Percentiles rank a stretch among this genome's conserved stretches.
Evolutionary conservation across 2,329 filamentous ascomycete genomes (phyloP).

Genomic region (Pseudogymnoascus sp.): DNA sequence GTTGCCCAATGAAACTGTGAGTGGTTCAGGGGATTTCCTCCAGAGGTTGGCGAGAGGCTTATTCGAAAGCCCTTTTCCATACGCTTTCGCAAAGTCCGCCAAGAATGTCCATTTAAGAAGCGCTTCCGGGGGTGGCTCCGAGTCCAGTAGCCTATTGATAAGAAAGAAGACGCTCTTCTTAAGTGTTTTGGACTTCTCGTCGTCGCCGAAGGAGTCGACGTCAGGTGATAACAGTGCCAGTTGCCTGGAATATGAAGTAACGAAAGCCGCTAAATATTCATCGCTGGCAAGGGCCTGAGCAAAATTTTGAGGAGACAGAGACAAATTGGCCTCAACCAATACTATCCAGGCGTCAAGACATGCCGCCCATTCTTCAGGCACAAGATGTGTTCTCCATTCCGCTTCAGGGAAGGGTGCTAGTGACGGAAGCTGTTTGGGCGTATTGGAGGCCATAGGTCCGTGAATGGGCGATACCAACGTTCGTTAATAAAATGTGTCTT

Average conservation of each 20-base stretch:
- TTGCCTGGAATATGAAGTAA: slow-evolving; percentile 59
- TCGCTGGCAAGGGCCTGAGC: slow-evolving; percentile 42
- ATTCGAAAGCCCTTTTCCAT: slow-evolving; percentile 53
- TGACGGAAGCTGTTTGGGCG: slow-evolving; percentile 46
- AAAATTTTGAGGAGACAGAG: slow-evolving; percentile 50
- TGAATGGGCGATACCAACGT: neutral
- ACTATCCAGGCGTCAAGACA: slow-evolving; percentile 70
- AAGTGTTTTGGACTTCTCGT: slow-evolving; percentile 39
- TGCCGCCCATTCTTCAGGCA: slow-evolving; percentile 64
- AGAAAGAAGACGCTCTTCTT: slow-evolving; percentile 59
- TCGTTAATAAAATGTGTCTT: neutral
- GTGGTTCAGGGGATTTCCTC: slow-evolving; percentile 37
- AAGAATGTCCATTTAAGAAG: slow-evolving; percentile 61
- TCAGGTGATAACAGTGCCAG: slow-evolving; percentile 30
- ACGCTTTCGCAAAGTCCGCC: slow-evolving; percentile 53
- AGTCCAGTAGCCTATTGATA: slow-evolving; percentile 45
- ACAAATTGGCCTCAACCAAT: slow-evolving; percentile 57
- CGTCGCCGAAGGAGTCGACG: slow-evolving; percentile 12
- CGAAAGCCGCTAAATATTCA: slow-evolving; percentile 52
- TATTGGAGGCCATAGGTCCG: slow-evolving; percentile 30
- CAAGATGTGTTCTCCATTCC: slow-evolving; percentile 57
- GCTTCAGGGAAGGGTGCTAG: slow-evolving; percentile 71
- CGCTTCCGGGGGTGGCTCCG: slow-evolving; percentile 33
- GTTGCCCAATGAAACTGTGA: slow-evolving; percentile 49
- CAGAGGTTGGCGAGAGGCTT: slow-evolving; percentile 45